These are phyloP conservation scores for Luzula sylvatica DNA, from an alignment of 176 grass and related monocot genomes.

Conservation along the genomic window DNA sequence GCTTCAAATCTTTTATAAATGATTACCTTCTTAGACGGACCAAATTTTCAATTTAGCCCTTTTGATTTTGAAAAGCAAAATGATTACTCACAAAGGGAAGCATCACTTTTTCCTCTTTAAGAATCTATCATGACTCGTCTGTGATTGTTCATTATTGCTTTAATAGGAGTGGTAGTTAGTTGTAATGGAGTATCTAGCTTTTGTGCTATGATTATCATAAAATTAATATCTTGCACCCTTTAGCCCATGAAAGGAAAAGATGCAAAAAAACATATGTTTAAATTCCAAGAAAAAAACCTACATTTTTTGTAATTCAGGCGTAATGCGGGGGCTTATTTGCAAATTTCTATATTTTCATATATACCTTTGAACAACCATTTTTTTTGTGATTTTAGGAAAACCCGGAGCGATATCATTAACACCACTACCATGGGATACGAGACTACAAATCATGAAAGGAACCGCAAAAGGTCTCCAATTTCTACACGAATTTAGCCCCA, in stretches of 20 bases:
- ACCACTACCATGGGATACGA: constrained; percentile 53
- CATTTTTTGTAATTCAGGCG: not conserved
- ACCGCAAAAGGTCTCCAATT: constrained; percentile 58
- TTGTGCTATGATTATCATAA: not conserved
- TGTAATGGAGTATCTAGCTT: too few species aligned
- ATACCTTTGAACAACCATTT: not conserved
- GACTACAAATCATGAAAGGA: constrained; percentile 79
- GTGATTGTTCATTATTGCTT: not conserved
- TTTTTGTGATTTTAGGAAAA: constrained; percentile 50
- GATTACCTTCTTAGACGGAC: not conserved
- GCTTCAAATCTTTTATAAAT: too few species aligned
- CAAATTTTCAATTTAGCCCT: not conserved
- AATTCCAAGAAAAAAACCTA: not conserved
- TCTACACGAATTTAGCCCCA: constrained; percentile 85
- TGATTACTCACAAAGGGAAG: not conserved
- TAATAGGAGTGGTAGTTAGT: too few species aligned
- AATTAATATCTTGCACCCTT: not conserved
- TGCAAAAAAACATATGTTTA: too few species aligned
- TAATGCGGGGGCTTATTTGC: too few species aligned
- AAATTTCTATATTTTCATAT: not conserved
- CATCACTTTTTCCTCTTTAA: not conserved
- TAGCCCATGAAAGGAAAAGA: too few species aligned
- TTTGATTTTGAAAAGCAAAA: not conserved
- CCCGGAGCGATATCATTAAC: constrained; percentile 36
- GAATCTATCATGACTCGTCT: constrained; percentile 1